phyloP scores from a whole-genome alignment of 495 filamentous ascomycete genomes.

The Aspergillus biplanus region DNA sequence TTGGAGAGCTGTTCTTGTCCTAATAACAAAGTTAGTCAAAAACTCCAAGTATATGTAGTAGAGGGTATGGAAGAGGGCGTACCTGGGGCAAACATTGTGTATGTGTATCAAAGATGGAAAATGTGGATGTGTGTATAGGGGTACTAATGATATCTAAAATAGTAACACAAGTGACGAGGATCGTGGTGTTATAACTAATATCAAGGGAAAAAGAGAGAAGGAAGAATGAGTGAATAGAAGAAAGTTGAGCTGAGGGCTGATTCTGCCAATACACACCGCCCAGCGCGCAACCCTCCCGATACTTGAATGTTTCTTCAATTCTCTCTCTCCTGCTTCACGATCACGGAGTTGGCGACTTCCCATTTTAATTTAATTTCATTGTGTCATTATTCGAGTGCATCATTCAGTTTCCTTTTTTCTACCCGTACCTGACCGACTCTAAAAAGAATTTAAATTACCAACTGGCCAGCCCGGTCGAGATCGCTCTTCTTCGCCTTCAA shows the following conservation, averaged over 20 bases:
- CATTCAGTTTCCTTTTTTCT: too few relatives aligned
- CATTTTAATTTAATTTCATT: too few relatives aligned
- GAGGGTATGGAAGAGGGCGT: slow-evolving; percentile 11
- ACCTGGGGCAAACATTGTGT: slow-evolving; percentile 54
- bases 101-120: slow-evolving; percentile 1
- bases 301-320: slow-evolving; percentile 10
- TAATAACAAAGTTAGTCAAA: slow-evolving; percentile 13
- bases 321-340: neutral
- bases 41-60: neutral
- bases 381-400: too few relatives aligned
- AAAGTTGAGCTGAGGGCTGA: neutral
- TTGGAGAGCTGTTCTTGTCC: slow-evolving; percentile 52
- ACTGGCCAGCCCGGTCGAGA: neutral
- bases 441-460: neutral
- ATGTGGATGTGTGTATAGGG: neutral
- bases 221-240: neutral
- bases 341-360: too few relatives aligned
- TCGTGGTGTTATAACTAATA: too few relatives aligned
- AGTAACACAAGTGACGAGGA: too few relatives aligned
- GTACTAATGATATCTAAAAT: neutral
- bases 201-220: too few relatives aligned
- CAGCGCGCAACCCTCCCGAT: neutral
- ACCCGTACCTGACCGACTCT: too few relatives aligned
- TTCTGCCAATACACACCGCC: slow-evolving; percentile 16
- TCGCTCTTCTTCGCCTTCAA: neutral